Evolutionary conservation across 140 eudicot species (phyloP).

Genomic region (Stevia rebaudiana): DNA sequence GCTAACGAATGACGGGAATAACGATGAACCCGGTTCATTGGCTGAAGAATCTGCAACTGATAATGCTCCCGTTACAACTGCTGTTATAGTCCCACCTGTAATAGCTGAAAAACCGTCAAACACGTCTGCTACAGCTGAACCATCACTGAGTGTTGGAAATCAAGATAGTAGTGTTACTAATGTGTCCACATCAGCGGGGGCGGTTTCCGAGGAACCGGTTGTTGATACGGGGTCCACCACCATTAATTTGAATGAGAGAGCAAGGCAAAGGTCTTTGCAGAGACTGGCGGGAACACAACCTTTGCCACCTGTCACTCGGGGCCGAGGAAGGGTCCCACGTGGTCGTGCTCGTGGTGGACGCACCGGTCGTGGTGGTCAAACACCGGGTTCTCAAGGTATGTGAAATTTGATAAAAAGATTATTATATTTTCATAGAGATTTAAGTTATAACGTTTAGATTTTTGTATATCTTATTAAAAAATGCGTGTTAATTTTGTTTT

Average conservation of each 20-base stretch:
- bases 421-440: background rate
- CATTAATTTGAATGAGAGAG: conserved; percentile 60
- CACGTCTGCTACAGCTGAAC: conserved; percentile 28
- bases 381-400: conserved; percentile 40
- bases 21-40: conserved; percentile 27
- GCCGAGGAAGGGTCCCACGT: conserved; percentile 47
- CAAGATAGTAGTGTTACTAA: conserved; percentile 29
- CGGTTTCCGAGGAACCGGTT: conserved; percentile 32
- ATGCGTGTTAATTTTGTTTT: too few relatives aligned
- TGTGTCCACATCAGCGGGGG: conserved; percentile 18
- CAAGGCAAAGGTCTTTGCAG: conserved; percentile 45
- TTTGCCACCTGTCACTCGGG: conserved; percentile 37
- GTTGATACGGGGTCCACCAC: conserved; percentile 45
- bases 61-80: conserved; percentile 1
- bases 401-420: background rate
- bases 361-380: conserved; percentile 50
- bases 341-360: conserved; percentile 65
- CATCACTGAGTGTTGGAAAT: conserved; percentile 18
- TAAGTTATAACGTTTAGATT: background rate
- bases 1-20: conserved; percentile 26
- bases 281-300: conserved; percentile 42
- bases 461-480: background rate
- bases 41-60: conserved; percentile 15
- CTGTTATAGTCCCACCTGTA: conserved; percentile 20
- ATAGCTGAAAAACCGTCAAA: conserved; percentile 30